A percentile compares a stretch with the other conserved stretches of the same genome.
Evolutionary conservation across 2,329 filamentous ascomycete species (phyloP).

Genomic region (Venturia aucupariae): DNA sequence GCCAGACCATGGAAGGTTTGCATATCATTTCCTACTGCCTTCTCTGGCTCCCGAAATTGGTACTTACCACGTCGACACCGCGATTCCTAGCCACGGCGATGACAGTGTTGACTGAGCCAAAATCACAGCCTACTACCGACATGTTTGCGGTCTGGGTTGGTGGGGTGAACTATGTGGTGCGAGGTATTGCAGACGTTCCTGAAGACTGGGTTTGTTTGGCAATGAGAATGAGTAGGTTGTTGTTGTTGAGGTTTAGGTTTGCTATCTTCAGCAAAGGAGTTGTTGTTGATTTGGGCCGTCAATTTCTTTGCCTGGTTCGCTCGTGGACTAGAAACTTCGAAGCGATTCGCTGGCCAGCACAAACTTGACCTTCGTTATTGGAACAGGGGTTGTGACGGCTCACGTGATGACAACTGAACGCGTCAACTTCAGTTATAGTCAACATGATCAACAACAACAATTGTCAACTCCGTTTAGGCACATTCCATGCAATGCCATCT

Average conservation of each 20-base stretch:
- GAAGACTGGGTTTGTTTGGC: background rate
- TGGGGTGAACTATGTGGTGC: background rate
- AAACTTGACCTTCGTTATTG: no score
- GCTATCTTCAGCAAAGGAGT: background rate
- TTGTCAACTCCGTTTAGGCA: background rate
- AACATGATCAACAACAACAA: no score
- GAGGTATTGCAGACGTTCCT: background rate
- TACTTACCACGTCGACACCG: conserved; percentile 95
- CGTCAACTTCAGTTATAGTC: no score
- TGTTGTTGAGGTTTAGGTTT: conserved; percentile 1
- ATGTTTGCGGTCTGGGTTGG: conserved; percentile 31
- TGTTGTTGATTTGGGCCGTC: background rate
- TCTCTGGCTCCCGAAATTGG: background rate
- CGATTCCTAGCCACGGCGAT: conserved; percentile 97
- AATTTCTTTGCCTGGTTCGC: background rate
- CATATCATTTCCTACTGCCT: background rate
- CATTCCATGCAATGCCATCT: background rate
- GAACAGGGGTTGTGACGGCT: no score
- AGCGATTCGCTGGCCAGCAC: background rate
- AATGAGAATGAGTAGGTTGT: background rate
- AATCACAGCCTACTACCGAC: conserved; percentile 73
- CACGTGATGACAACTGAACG: background rate
- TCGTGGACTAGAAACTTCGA: no score
- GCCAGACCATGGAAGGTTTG: background rate
- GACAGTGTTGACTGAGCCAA: conserved; percentile 94